A percentile compares a stretch with the other conserved stretches of the same genome.
Evolutionary conservation across 169 alveolate genomes (phyloP).

Genomic region (Plasmodium coatneyi): DNA sequence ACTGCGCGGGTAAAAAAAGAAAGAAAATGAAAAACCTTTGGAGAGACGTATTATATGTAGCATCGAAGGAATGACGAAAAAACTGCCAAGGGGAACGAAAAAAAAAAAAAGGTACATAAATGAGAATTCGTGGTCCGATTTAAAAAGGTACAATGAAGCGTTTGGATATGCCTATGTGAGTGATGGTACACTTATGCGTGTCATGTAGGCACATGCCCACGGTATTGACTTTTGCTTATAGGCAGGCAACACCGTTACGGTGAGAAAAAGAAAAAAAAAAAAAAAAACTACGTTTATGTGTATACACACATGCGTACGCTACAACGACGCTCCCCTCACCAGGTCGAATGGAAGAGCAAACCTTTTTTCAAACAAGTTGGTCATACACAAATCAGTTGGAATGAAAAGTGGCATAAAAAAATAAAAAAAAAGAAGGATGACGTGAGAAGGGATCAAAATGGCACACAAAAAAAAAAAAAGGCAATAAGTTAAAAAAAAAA

Average conservation of each 20-base stretch:
- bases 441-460: background rate
- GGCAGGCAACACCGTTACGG: background rate
- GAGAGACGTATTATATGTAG: background rate
- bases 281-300: background rate
- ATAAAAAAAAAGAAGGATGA: background rate
- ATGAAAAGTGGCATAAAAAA: background rate
- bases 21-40: background rate
- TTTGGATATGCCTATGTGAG: background rate
- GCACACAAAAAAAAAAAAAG: too few species aligned
- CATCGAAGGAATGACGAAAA: background rate
- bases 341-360: background rate
- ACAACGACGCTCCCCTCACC: background rate
- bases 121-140: background rate
- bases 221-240: background rate
- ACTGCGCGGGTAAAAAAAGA: background rate
- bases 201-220: background rate
- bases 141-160: background rate
- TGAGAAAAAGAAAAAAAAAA: background rate
- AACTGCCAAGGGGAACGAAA: background rate
- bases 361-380: background rate
- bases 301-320: background rate
- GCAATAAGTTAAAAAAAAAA: too few species aligned
- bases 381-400: background rate
- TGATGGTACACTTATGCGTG: background rate
- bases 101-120: background rate